Evolutionary conservation across 257 asterid genomes (phyloP), one percentile per base, ranked within the genome.

Genomic region (Jacaranda copaia): DNA sequence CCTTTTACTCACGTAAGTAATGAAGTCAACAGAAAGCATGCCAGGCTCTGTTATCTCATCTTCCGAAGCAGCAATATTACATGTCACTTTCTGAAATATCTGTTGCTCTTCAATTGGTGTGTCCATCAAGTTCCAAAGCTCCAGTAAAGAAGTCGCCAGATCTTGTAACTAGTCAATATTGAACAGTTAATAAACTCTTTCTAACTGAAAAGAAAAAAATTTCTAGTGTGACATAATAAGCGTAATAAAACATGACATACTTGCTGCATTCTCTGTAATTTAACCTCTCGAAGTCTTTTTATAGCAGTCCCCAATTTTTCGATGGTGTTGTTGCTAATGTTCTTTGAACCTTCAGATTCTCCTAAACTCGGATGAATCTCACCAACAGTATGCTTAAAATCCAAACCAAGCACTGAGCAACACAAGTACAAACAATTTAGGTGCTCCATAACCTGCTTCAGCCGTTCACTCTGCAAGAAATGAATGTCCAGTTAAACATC

Each of bases 41-140:
- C 86, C 86, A 53, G 97, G 92, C 82, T 91, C 97, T 4, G 86
- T 90, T 80, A 93, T 89, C 87, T 96, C 99, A 42, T 89, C 89
- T 80, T 90, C 99, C 14, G 96, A 87, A 81, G 99, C 96, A 77
- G 92, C 98, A 66, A 96, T 87, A 49, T 88, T 93, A 76, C 97
- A 84, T 8, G 98, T 93, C 78, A 93, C 97, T 72, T 87, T 93
- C 82, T 91, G 99, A 82, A 93, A 91, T 36, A 52, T 75, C 72
- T 85, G 94, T 72, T 93, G 98, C 91, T 93, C 99, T 82, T 93
- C 98, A 68, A 80, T 42, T 61, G 99, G 98, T 14, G 96, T 96
- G 86, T 96, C 99, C 99, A 96, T 91, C 90, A 96, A 91, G 83
- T 96, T 93, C 99, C 99, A 96, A 45, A 93, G 91, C 88, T 96